Evolutionary conservation across 2,329 filamentous ascomycete species (phyloP), one percentile per base, ranked within the genome.

Genomic region (Moelleriella libera): DNA sequence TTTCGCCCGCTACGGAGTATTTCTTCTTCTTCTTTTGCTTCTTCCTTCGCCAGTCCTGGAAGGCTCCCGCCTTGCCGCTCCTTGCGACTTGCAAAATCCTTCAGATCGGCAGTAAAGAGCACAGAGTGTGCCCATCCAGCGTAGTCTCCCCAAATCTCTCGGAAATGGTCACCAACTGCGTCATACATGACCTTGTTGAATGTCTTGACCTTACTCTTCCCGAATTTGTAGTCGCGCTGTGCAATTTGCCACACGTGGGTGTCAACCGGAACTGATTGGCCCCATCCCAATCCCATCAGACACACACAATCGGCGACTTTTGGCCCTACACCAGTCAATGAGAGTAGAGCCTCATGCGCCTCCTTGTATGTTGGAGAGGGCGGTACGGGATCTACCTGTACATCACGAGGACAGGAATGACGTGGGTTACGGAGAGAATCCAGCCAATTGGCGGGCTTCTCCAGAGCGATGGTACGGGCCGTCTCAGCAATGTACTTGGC

Each of bases 161-260:
- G 78, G 58, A 98, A 98, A 57, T 94, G 85, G 52, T 94, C 85
- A 0, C 85, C 92, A 11, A 98, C 80, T 0, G 88, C 86, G 60
- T 92, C 83, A 58, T 98, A 97, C 52, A 87, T 89, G 41, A 75
- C 77, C 60, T 94, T 94, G 11, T 84, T 96, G 52, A 98, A 73
- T 44, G 87, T 90, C 59, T 88, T 90, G 51, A 65, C 85, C 59
- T 89, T 92, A 7, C 78, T 80, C 59, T 87, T 90, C 6, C 87
- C 86, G 57, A 98, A 94, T 50, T 83, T 88, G 67, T 98, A 98
- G 63, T 98, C 92, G 47, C 92, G 76, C 62, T 94, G 87, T 1
- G 92, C 94, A 59, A 98, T 97, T 68, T 97, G 89, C 90, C 89
- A 97, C 10, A 98, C 88, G 65, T 98, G 94, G 1, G 94, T 98